Base-by-base conservation (phyloP, 768 basidiomycete genomes). In the Kondoa subrosea region DNA sequence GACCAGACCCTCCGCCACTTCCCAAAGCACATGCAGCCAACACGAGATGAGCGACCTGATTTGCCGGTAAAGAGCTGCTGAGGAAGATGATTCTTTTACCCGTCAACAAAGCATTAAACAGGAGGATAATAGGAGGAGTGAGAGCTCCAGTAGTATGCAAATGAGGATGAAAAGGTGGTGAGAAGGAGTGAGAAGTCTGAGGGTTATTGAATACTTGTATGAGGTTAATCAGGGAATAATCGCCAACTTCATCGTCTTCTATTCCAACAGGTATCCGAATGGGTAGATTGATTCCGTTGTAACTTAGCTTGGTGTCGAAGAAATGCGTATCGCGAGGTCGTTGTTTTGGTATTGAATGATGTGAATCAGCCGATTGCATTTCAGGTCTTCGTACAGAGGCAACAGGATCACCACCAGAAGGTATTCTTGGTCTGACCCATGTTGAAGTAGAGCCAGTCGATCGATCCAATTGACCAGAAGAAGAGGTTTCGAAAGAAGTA, bases 41-140 rank as follows among this genome's bases (percentile, higher is more conserved):
- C 3, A 99, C 95, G 76, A 89, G 89, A 71, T 83, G 85, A 61
- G 91, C 89, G 29, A 97, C 91, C 74, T 87, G 84, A 15, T 88
- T 87, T 0, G 93, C 92, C 34, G 91, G 89, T 71, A 87, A 83
- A 74, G 83, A 87, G 56, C 66, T 56, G 4, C 69, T 67, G 66
- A 97, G 79, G 78, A 97, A 96, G 71, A 97, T 86, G 71, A 97
- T 88, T n/a, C 92, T 86, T 73, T 96, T 95, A 65, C 88, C 87
- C 0, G 93, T 95, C 3, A 97, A 81, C 68, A 99, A 83, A 1
- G 92, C 95, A 77, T 99, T 99, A 80, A 93, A 91, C 1, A 99
- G 82, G 58, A 99, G 82, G 68, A 95, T 92, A 73, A 99, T 85
- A 1, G 95, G 91, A 74, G 91, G 92, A 0, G 95, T 99, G 70